A percentile compares a stretch with the other conserved stretches of the same genome.
phyloP scores from a whole-genome alignment of 2,329 filamentous ascomycete genomes.

The Apiospora malaysiana region DNA sequence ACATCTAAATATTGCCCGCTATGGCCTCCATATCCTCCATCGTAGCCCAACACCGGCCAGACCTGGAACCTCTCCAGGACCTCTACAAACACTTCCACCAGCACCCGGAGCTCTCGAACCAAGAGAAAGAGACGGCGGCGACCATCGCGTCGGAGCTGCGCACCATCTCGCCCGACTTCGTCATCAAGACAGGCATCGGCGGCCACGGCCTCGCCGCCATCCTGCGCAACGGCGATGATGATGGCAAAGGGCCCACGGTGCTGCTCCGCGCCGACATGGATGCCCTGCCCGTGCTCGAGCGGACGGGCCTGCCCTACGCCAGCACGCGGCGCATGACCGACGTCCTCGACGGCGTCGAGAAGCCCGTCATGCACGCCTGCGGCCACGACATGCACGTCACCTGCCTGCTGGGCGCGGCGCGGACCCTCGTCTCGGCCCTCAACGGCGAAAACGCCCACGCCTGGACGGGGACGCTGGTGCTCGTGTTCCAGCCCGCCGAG shows the following conservation, averaged over 20 bases:
- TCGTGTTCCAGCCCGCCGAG: constrained; percentile 72
- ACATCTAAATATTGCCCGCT: neutral
- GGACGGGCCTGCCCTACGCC: constrained; percentile 53
- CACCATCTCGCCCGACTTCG: constrained; percentile 25
- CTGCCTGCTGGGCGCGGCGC: constrained; percentile 59
- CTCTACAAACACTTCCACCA: constrained; percentile 32
- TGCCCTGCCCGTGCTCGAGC: constrained; percentile 53
- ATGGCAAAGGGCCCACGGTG: constrained; percentile 37
- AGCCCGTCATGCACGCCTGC: constrained; percentile 71
- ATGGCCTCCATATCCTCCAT: constrained; percentile 1
- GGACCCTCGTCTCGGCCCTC: constrained; percentile 49
- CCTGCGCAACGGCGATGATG: constrained; percentile 26
- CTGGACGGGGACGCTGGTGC: constrained; percentile 68
- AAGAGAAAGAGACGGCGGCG: constrained; percentile 30
- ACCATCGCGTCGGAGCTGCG: constrained; percentile 26
- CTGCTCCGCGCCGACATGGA: constrained; percentile 57
- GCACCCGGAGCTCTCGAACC: constrained; percentile 33
- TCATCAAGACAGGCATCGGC: constrained; percentile 31
- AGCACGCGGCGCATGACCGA: constrained; percentile 48
- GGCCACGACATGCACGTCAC: constrained; percentile 72
- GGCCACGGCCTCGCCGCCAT: constrained; percentile 35
- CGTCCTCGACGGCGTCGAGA: constrained; percentile 49
- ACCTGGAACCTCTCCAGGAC: constrained; percentile 4
- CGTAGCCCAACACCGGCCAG: constrained; percentile 17
- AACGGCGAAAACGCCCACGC: constrained; percentile 36